Evolutionary conservation across 768 basidiomycete species (phyloP), one percentile per base, ranked within the genome.

Genomic region (Podaxis sp.): DNA sequence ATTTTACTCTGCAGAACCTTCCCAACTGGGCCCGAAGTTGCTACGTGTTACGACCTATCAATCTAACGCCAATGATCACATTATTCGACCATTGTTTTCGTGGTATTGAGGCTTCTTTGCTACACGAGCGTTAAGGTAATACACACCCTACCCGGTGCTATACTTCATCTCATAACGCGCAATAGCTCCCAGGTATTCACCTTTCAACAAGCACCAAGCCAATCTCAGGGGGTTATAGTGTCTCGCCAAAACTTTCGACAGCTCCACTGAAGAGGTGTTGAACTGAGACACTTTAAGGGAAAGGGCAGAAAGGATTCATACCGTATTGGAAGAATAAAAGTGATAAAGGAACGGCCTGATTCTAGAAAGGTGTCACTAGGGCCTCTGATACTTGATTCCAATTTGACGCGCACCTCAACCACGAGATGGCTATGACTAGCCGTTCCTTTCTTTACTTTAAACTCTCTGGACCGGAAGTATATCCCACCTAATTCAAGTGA

Each of bases 201-300:
- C 86, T 11, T 73, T 72, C 52, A 87, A 69, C 19, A 87, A 70
- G 59, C 75, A 76, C 65, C 75, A 79, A 49, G 84, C 70, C 24
- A 87, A 72, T 24, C 84, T 82, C 50, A 86, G 69, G 0, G 86
- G 86, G 66, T 85, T 84, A 68, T 88, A 88, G 67, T 86, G 84
- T 36, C 68, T 75, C 29, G 80, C 78, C 11, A 65, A 46, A 1
- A 52, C 40, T 12, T 33, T 29, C 76, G 82, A 82, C 7, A 87
- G 74, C 38, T 75, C 77, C 43, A 77, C 86, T 88, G 4, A 60
- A 15, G 27, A 9, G 27, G 51, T 36, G 33, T 36, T 57, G 53
- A 24, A 15, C 24, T 25, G 37, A 50, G 41, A 29, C 40, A 29
- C 27, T 37, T 54, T 4, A 43, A 57, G 55, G 60, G 50, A 57